Evolutionary conservation across 306 rosid species (phyloP), one percentile per base, ranked within the genome.

Genomic region (Cyclanthera cordifolia): DNA sequence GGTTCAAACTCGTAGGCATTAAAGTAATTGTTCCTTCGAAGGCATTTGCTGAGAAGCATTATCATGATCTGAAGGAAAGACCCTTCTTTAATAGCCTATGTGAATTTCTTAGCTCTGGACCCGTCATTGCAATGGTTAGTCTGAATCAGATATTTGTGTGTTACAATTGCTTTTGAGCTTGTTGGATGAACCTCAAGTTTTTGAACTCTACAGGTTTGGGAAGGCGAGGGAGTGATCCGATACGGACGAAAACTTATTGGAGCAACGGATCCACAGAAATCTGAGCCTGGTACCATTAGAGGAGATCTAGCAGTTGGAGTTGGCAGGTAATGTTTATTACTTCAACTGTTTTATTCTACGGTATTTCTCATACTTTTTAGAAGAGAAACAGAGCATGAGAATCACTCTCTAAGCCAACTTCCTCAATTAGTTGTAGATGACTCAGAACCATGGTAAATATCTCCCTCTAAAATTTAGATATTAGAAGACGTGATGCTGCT

Each of bases 221-320:
- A 93, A 84, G 96, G 98, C 70, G 86, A 89, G 70, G 98, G 95
- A 71, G 95, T 93, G 73, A 89, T 93, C 34, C 67, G 81, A 81
- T 93, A 89, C 0, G 98, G 96, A 16, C 78, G 96, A 43, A 93
- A 93, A 69, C 91, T 93, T 61, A 93, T 89, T 47, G 96, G 98
- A 67, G 96, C 96, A 70, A 93, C 96, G 10, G 98, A 93, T 79
- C 98, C 98, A 21, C 96, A 93, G 76, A 89, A 93, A 67, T 93
- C 98, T 53, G 98, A 84, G 67, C 98, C 98, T 9, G 98, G 98
- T 76, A 89, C 96, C 67, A 93, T 89, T 69, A 82, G 96, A 80
- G 98, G 96, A 15, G 98, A 93, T 80, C 82, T 93, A 30, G 98
- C 96, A 41, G 95, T 93, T 60, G 87, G 87, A 32, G 96, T 93